A percentile compares a stretch with the other conserved stretches of the same genome.
These are phyloP conservation scores for Abelmoschus esculentus DNA, from an alignment of 345 rosid genomes.

Conservation along the genomic window DNA sequence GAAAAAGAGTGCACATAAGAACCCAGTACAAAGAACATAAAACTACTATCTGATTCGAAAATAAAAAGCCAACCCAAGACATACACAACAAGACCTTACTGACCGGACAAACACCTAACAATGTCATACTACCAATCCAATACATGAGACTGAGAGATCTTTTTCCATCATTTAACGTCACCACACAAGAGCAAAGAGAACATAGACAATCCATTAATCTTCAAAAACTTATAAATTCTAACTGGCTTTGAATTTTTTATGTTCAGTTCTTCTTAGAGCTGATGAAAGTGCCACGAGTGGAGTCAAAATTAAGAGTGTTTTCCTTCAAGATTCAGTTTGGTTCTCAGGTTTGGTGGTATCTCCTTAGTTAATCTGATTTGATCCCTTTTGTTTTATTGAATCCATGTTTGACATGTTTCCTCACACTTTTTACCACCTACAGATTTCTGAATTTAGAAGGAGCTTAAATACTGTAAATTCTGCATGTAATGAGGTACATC, in stretches of 20 bases:
- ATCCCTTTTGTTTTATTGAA: background rate
- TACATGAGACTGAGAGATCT: too few species aligned
- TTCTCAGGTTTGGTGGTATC: constrained; percentile 80
- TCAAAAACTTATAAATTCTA: background rate
- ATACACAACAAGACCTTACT: too few species aligned
- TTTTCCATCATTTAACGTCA: too few species aligned
- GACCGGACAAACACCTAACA: too few species aligned
- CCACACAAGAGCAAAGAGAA: too few species aligned
- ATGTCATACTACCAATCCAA: too few species aligned
- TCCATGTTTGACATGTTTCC: background rate
- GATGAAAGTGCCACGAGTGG: constrained; percentile 99
- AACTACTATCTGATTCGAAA: too few species aligned
- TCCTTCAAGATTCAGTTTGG: constrained; percentile 91
- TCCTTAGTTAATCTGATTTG: constrained; percentile 29
- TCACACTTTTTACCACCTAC: constrained; percentile 21
- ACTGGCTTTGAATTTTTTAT: constrained; percentile 12
- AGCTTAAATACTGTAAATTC: constrained; percentile 79
- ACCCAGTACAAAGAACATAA: too few species aligned
- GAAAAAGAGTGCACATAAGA: too few species aligned
- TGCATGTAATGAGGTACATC: constrained; percentile 81
- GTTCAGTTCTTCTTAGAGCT: constrained; percentile 84
- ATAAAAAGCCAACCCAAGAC: too few species aligned
- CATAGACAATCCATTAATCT: background rate
- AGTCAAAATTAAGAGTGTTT: constrained; percentile 90
- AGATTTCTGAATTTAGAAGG: constrained; percentile 83